Percentiles rank a stretch among this genome's conserved stretches.
Evolutionary conservation across 2,329 filamentous ascomycete species (phyloP).

Genomic region (Phaeosphaeriaceae sp.): DNA sequence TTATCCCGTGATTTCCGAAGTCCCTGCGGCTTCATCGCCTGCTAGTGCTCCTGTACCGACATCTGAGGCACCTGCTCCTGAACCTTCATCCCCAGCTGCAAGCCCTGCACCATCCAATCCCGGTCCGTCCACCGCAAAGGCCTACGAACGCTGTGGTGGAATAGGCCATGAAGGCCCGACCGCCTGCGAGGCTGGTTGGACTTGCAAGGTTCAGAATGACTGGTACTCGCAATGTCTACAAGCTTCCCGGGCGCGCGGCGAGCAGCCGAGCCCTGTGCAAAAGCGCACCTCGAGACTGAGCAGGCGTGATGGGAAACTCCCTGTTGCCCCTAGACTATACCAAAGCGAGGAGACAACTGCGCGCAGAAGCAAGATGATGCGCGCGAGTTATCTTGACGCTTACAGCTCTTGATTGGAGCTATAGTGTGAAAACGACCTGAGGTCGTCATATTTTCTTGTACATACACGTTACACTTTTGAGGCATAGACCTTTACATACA

Average conservation of each 20-base stretch:
- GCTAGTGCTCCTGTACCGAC: too few relatives aligned
- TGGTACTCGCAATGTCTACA: constrained; percentile 54
- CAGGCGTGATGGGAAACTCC: not conserved
- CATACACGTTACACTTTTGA: not conserved
- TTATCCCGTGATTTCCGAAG: not conserved
- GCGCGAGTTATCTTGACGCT: not conserved
- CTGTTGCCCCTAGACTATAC: too few relatives aligned
- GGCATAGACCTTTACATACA: not conserved
- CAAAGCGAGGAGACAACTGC: too few relatives aligned
- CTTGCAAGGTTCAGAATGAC: constrained; percentile 49
- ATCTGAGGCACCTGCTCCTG: too few relatives aligned
- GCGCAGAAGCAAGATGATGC: not conserved
- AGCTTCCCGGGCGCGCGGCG: not conserved
- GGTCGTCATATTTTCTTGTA: not conserved
- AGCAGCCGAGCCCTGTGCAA: not conserved
- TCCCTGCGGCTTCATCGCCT: not conserved
- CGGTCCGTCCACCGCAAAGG: constrained; percentile 6
- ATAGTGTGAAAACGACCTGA: not conserved
- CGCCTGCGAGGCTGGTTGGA: constrained; percentile 47
- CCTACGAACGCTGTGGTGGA: constrained; percentile 55
- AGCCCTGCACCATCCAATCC: constrained; percentile 2
- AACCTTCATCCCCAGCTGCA: too few relatives aligned
- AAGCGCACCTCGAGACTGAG: not conserved
- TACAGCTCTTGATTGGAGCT: not conserved
- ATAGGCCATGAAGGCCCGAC: constrained; percentile 48